Conservation (phyloP, 2,329 filamentous ascomycete species). For the Cladosporium sphaerospermum region DNA sequence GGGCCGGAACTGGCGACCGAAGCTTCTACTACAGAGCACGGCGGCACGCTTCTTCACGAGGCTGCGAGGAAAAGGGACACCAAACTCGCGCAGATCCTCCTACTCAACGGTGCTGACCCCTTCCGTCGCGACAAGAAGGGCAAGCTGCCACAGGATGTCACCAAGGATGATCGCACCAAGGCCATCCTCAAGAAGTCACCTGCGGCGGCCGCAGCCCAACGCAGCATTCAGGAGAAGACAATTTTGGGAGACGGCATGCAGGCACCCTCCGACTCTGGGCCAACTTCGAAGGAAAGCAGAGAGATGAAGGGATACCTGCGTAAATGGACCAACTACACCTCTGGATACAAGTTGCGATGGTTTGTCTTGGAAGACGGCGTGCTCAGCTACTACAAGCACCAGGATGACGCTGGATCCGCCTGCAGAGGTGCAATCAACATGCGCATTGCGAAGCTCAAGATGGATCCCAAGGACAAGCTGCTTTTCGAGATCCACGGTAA, state of each 20-base stretch:
- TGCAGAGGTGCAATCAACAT: slow-evolving; percentile 98
- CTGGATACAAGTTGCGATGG: slow-evolving; percentile 93
- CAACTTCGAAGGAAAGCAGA: slow-evolving; percentile 75
- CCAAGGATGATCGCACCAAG: slow-evolving; percentile 84
- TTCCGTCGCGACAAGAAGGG: slow-evolving; percentile 93
- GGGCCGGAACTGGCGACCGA: slow-evolving; percentile 83
- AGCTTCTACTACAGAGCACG: slow-evolving; percentile 65
- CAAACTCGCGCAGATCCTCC: slow-evolving; percentile 78
- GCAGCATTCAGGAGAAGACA: slow-evolving; percentile 94
- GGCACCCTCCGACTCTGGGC: slow-evolving; percentile 41
- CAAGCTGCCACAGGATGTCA: slow-evolving; percentile 91
- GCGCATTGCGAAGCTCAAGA: slow-evolving; percentile 88
- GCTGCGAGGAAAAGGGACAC: slow-evolving; percentile 82
- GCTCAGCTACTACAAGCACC: slow-evolving; percentile 97
- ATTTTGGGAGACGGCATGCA: slow-evolving; percentile 69
- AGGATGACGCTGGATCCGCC: slow-evolving; percentile 92
- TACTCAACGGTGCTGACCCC: slow-evolving; percentile 91
- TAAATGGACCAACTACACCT: slow-evolving; percentile 99
- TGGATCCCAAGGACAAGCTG: slow-evolving; percentile 96
- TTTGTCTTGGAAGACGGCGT: slow-evolving; percentile 97
- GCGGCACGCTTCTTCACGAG: slow-evolving; percentile 91
- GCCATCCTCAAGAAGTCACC: slow-evolving; percentile 90
- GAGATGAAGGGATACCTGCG: slow-evolving; percentile 99
- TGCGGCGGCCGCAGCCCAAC: slow-evolving; percentile 86
- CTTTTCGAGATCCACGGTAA: slow-evolving; percentile 98